phyloP scores from a whole-genome alignment of 768 basidiomycete species.

The Coprinopsis strossmayeri region DNA sequence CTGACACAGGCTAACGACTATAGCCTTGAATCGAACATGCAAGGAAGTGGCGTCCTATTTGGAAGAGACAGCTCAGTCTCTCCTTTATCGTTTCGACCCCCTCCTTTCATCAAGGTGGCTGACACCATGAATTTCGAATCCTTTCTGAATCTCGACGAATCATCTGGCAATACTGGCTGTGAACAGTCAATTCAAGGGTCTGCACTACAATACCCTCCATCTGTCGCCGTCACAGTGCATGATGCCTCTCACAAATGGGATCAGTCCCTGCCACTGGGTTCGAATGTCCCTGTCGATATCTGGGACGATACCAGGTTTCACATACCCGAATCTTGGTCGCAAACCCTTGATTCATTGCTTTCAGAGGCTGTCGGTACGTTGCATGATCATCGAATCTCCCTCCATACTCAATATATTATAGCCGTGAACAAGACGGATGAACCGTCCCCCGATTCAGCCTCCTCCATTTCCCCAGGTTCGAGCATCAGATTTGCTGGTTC shows the following conservation, averaged over 20 bases:
- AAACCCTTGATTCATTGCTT: constrained; percentile 3
- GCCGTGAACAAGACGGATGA: background rate
- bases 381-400: too few species aligned
- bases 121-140: constrained; percentile 3
- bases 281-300: background rate
- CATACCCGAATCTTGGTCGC: constrained; percentile 6
- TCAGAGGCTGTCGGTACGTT: background rate
- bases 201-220: too few species aligned
- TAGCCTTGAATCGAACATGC: too few species aligned
- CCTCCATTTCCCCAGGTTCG: background rate
- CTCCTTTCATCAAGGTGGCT: constrained; percentile 8
- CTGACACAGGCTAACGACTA: too few species aligned
- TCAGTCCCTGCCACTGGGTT: background rate
- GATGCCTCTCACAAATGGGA: background rate
- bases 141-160: constrained; percentile 1
- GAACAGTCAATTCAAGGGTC: too few species aligned
- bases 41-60: too few species aligned
- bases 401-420: too few species aligned
- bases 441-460: background rate
- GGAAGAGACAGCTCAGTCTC: background rate
- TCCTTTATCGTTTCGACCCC: constrained; percentile 3
- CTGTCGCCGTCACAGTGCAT: too few species aligned
- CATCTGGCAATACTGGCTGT: too few species aligned
- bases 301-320: constrained; percentile 1
- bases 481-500: background rate